Base-by-base conservation (phyloP, 2,329 filamentous ascomycete genomes). In the Septoria linicola region DNA sequence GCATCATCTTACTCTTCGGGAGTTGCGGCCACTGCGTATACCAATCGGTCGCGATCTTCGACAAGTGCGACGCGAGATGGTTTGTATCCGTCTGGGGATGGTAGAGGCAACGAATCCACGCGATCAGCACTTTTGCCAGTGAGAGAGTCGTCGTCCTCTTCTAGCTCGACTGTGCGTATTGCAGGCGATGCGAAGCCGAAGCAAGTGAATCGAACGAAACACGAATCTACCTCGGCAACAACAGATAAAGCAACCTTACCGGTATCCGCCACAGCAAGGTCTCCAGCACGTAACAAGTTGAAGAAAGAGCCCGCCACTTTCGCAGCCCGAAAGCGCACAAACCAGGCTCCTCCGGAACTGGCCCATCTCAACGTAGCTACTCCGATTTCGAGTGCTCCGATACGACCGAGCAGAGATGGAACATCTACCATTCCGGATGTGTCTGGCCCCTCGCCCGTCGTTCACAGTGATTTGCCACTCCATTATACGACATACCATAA, bases 1-100 rank as follows among this genome's bases (percentile, higher is more conserved):
- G 83, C 87, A 57, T 86, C 84, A 6, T 90, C 87, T 1, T 84
- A 86, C 61, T 90, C 86, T 13, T 85, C 87, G 3, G 79, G 81
- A 2, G 68, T 85, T 23, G 44, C 44, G 13, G 44, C 44, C 23
- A 34, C 37, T 13, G 44, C 44, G 14, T 20, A 70, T 73, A 42
- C 67, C 74, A n/a, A 76, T 77, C 60, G 64, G 68, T 51, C 76
- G 76, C 59, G 80, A 82, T 66, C 71, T 70, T 48, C 85, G 80
- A 37, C 20, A n/a, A 62, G 53, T 30, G 52, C 81, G 78, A 40
- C 72, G 76, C 41, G 69, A 77, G 53, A 80, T 73, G 75, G 82
- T 54, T 82, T 83, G 8, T 82, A 83, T 0, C 72, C 85, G n/a
- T 79, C 79, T 21, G 74, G 81, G 59, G 77, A 80, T 60, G 74